Percentiles rank a stretch among this genome's conserved stretches.
phyloP scores from a whole-genome alignment of 306 rosid species.

The Hippophae gyantsensis region DNA sequence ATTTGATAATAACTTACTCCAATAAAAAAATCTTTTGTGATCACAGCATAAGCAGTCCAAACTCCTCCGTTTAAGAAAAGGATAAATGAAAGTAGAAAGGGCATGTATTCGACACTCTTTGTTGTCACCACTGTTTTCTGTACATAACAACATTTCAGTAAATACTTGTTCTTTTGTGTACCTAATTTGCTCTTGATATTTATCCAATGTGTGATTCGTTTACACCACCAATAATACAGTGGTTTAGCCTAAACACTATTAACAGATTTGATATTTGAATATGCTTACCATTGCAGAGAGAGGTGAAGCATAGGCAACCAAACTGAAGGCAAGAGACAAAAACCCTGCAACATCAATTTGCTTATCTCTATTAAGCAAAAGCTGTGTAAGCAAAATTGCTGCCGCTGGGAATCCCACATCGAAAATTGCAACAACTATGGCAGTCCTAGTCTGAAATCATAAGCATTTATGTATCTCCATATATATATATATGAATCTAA shows the following conservation, averaged over 20 bases:
- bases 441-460: constrained; percentile 20
- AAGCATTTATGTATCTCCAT: no score
- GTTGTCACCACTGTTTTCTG: constrained; percentile 24
- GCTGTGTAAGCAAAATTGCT: constrained; percentile 20
- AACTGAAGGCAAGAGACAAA: constrained; percentile 17
- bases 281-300: constrained; percentile 26
- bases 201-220: no score
- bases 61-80: constrained; percentile 26
- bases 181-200: no score
- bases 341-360: constrained; percentile 24
- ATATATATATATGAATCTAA: background rate
- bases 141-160: background rate
- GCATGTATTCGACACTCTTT: constrained; percentile 32
- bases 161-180: background rate
- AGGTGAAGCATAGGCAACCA: constrained; percentile 32
- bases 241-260: no score
- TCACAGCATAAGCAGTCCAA: constrained; percentile 24
- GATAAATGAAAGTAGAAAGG: constrained; percentile 25
- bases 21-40: constrained; percentile 25
- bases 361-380: constrained; percentile 13
- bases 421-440: constrained; percentile 16
- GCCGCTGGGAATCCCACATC: constrained; percentile 25
- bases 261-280: background rate
- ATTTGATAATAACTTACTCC: constrained; percentile 19
- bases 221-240: no score